Evolutionary conservation across 1,139 yeast species (phyloP), one percentile per base, ranked within the genome.

Genomic region (Wickerhamiella pararugosa): DNA sequence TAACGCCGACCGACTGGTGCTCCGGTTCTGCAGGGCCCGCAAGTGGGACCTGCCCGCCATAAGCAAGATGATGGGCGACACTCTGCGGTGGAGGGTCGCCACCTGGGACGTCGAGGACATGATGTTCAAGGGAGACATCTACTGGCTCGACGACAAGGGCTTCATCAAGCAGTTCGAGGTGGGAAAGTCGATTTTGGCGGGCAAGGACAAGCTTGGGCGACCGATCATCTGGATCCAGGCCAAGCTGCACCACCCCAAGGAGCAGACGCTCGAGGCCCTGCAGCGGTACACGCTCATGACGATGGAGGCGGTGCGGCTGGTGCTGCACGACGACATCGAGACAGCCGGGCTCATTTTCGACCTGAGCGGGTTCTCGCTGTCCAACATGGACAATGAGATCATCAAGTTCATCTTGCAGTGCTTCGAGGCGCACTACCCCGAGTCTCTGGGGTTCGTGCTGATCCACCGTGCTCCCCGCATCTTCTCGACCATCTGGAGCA

Each of bases 391-490:
- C 61, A 79, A 80, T 54, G 67, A 71, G 5, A 83, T 92, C 3
- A 84, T 83, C 42, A 79, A 79, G 59, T 83, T 79, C 61, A 69
- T 84, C 61, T 74, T 81, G 46, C 68, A 72, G 43, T 75, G 82
- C 47, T 81, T 84, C 56, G 93, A 84, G 62, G 84, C 84, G 0
- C 86, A 82, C 57, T 84, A 82, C 57, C 94, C 94, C 1, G 94
- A 84, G 60, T 75, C 79, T 41, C 67, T 84, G 40, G 92, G 92
- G 11, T 72, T 71, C 43, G 61, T 83, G 42, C 67, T 81, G 53
- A 76, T 84, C 48, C 93, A 83, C 62, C 79, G 79, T 51, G 94
- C 94, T 0, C 94, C 95, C 6, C 81, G 93, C 93, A 70, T 84
- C 38, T 84, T 84, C 65, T 73, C 77, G 47, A 82, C 92, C 30